These are phyloP conservation scores for Alternaria sp. DNA, from an alignment of 2,329 filamentous ascomycete genomes.

Conservation along the genomic window DNA sequence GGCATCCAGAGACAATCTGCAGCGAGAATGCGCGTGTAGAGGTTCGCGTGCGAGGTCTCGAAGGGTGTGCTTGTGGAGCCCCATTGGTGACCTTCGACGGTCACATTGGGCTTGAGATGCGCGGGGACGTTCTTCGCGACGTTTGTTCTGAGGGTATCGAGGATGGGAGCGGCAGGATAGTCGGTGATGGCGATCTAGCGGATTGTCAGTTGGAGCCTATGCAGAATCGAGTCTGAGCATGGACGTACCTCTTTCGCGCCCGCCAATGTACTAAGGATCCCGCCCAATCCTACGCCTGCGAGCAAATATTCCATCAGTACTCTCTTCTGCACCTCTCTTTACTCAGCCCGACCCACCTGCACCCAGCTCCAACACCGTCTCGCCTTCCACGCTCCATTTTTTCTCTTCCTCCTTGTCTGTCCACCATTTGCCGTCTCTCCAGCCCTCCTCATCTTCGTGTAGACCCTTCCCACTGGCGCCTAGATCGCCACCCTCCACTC, in stretches of 20 bases:
- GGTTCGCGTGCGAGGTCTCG: slow-evolving; percentile 42
- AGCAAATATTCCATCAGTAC: slow-evolving; percentile 32
- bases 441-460: slow-evolving; percentile 29
- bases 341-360: slow-evolving; percentile 61
- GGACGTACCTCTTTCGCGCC: slow-evolving; percentile 53
- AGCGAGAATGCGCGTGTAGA: slow-evolving; percentile 69
- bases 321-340: slow-evolving; percentile 18
- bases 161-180: slow-evolving; percentile 67
- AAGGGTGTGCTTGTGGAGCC: slow-evolving; percentile 59
- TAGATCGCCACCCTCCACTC: slow-evolving; percentile 11
- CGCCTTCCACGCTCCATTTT: slow-evolving; percentile 57
- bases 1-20: slow-evolving; percentile 80
- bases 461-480: slow-evolving; percentile 24
- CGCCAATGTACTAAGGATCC: slow-evolving; percentile 54
- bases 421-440: slow-evolving; percentile 42
- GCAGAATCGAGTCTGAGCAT: not conserved
- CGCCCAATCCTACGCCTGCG: slow-evolving; percentile 54
- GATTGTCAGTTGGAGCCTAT: not conserved
- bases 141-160: slow-evolving; percentile 66
- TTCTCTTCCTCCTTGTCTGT: slow-evolving; percentile 36
- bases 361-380: slow-evolving; percentile 68
- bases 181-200: slow-evolving; percentile 66
- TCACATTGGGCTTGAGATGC: slow-evolving; percentile 45
- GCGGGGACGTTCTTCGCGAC: slow-evolving; percentile 59
- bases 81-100: slow-evolving; percentile 69